Evolutionary conservation across 768 basidiomycete species (phyloP).

Genomic region (Kwoniella sp.): DNA sequence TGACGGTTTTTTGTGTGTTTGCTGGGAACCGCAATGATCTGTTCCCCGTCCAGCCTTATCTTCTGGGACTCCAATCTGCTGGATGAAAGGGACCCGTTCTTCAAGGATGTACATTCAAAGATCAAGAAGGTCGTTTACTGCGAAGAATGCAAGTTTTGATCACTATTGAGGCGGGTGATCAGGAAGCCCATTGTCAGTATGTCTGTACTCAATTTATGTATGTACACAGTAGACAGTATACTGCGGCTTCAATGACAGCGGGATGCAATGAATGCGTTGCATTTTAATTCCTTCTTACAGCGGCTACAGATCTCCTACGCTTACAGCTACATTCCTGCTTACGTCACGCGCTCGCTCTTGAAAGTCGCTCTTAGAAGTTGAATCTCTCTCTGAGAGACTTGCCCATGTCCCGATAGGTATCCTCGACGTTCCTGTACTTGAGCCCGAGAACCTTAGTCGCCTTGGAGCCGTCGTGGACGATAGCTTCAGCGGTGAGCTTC

Average conservation of each 20-base stretch:
- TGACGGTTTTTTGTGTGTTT: too few relatives aligned
- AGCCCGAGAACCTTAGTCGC: conserved; percentile 42
- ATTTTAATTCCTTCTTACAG: too few relatives aligned
- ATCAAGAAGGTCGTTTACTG: not conserved
- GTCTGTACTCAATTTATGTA: too few relatives aligned
- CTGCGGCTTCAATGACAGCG: too few relatives aligned
- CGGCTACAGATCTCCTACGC: too few relatives aligned
- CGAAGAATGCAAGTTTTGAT: not conserved
- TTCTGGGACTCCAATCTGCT: not conserved
- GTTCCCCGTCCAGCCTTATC: not conserved
- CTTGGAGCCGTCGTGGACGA: conserved; percentile 41
- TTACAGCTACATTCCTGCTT: too few relatives aligned
- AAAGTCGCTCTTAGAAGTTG: conserved; percentile 21
- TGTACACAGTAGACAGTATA: too few relatives aligned
- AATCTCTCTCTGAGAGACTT: conserved; percentile 39
- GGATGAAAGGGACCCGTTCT: not conserved
- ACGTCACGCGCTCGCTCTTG: too few relatives aligned
- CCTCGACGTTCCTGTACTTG: conserved; percentile 35
- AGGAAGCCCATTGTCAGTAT: too few relatives aligned
- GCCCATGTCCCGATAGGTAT: conserved; percentile 38
- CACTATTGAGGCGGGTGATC: too few relatives aligned
- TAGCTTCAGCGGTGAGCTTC: conserved; percentile 27
- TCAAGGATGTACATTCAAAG: not conserved
- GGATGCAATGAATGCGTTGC: too few relatives aligned
- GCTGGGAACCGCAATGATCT: too few relatives aligned